phyloP scores from a whole-genome alignment of 495 filamentous ascomycete species.

The Xylona heveae region DNA sequence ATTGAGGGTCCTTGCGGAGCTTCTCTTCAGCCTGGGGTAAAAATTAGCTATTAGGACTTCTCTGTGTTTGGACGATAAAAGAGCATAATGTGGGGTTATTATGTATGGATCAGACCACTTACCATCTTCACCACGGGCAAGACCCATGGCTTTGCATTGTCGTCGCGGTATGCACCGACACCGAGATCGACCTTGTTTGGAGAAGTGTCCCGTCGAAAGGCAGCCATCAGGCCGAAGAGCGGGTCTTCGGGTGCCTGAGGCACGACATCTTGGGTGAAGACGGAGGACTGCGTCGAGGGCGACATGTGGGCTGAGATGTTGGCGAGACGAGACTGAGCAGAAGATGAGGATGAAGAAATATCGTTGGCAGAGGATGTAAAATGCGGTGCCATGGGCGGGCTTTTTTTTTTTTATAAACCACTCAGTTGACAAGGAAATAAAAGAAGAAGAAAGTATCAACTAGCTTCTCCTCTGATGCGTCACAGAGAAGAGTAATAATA shows the following conservation, averaged over 20 bases:
- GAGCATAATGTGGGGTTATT: neutral
- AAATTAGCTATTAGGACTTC: neutral
- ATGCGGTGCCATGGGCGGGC: no score
- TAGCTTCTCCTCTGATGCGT: no score
- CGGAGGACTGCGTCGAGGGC: constrained; percentile 25
- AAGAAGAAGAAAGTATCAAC: no score
- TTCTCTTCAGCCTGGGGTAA: constrained; percentile 60
- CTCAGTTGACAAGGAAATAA: no score
- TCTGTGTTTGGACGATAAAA: neutral
- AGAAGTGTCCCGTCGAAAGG: constrained; percentile 64
- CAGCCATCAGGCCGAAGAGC: constrained; percentile 81
- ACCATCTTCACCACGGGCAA: constrained; percentile 94
- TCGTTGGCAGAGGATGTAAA: no score
- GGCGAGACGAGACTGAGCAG: constrained; percentile 18
- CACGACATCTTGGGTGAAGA: constrained; percentile 59
- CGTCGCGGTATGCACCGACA: constrained; percentile 87
- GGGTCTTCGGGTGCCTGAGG: constrained; percentile 88
- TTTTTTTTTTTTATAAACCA: no score
- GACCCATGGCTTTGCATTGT: constrained; percentile 85
- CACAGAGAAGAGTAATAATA: no score
- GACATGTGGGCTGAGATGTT: constrained; percentile 31
- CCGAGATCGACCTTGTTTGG: constrained; percentile 87
- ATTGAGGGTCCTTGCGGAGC: constrained; percentile 62
- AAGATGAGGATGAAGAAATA: no score
- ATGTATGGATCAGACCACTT: constrained; percentile 6